phyloP scores from a whole-genome alignment of 345 rosid species.

The Boechera retrofracta region DNA sequence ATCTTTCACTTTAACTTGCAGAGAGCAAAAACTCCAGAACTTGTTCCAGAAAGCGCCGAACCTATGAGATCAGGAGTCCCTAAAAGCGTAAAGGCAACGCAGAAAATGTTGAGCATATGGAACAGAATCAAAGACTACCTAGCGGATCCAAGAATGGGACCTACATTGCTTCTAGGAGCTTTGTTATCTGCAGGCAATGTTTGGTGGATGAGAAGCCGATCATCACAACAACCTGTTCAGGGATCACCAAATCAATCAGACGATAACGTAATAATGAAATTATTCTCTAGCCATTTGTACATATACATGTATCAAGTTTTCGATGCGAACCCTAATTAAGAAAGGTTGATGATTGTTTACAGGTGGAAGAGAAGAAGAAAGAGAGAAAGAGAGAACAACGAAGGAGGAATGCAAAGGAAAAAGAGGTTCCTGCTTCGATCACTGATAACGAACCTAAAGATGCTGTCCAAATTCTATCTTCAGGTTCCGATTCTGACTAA shows the following conservation, averaged over 20 bases:
- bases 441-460: constrained; percentile 74
- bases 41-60: constrained; percentile 77
- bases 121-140: constrained; percentile 53
- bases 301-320: background rate
- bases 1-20: constrained; percentile 44
- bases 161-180: constrained; percentile 79
- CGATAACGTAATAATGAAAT: constrained; percentile 44
- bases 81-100: constrained; percentile 63
- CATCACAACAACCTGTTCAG: constrained; percentile 47
- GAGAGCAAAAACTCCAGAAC: constrained; percentile 83
- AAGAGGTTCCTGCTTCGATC: constrained; percentile 62
- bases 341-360: constrained; percentile 32
- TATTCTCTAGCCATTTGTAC: background rate
- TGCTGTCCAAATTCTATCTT: constrained; percentile 67
- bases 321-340: background rate
- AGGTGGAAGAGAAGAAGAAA: constrained; percentile 52
- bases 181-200: constrained; percentile 68
- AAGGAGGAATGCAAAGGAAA: constrained; percentile 45
- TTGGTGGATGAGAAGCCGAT: constrained; percentile 73
- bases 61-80: constrained; percentile 75
- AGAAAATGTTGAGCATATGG: constrained; percentile 45
- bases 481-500: constrained; percentile 73
- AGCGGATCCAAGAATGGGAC: constrained; percentile 85
- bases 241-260: constrained; percentile 45
- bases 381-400: constrained; percentile 47